Evolutionary conservation across 352 stramenopile genomes (phyloP).

Genomic region (Peronosclerospora sorghi): DNA sequence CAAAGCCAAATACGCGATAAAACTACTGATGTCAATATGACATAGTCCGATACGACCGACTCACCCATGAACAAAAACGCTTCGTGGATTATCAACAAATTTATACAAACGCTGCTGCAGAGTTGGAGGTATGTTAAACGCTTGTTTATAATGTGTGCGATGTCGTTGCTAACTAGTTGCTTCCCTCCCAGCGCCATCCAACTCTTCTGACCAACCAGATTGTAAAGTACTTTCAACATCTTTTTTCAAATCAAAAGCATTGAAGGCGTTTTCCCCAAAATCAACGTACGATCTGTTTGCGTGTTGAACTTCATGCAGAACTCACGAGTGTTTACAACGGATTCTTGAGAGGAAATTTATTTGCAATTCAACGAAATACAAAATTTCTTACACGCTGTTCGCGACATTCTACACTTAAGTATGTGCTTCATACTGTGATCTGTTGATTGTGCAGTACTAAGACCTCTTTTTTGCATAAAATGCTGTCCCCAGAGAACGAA

Average conservation of each 20-base stretch:
- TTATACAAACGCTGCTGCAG: constrained; percentile 57
- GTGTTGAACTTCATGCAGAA: no score
- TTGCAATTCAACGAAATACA: constrained; percentile 82
- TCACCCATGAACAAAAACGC: constrained; percentile 51
- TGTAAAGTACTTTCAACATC: constrained; percentile 77
- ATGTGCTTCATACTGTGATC: constrained; percentile 8
- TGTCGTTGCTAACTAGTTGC: constrained; percentile 1
- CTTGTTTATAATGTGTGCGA: background rate
- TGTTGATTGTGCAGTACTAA: no score
- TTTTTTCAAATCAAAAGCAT: constrained; percentile 81
- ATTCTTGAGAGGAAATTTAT: constrained; percentile 57
- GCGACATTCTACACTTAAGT: constrained; percentile 56
- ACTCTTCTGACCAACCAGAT: constrained; percentile 80
- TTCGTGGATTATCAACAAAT: constrained; percentile 73
- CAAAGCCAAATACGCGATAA: background rate
- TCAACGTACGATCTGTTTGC: constrained; percentile 45
- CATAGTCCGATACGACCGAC: constrained; percentile 38
- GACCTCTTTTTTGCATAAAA: no score
- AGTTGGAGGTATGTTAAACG: constrained; percentile 47
- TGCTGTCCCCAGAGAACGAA: constrained; percentile 24
- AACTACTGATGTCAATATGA: constrained; percentile 38
- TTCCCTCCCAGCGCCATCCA: constrained; percentile 36
- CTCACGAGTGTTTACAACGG: background rate
- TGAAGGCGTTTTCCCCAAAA: constrained; percentile 85
- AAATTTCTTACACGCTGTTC: constrained; percentile 62